Evolutionary conservation across 1,284 basidiomycete genomes (phyloP), one percentile per base, ranked within the genome.

Genomic region (Athelia sp.): DNA sequence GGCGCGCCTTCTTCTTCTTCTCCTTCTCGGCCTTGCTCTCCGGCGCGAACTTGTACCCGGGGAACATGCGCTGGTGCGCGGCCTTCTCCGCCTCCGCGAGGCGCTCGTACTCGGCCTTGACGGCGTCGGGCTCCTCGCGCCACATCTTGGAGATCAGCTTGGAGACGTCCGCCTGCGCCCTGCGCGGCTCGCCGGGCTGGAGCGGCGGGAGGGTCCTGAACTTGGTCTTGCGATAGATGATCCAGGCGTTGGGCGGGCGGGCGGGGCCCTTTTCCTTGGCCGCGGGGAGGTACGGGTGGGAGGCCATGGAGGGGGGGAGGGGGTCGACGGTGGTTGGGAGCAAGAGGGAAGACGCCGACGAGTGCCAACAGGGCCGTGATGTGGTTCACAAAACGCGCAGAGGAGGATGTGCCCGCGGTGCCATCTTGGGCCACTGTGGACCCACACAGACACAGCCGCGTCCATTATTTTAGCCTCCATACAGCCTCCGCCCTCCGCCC

Each of bases 161-260:
- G 34, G 90, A 93, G 46, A 93, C 76, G 23, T 82, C 76, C 0
- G 86, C 78, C 63, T 93, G 90, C 0, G 82, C 75, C n/a, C 74
- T 63, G 40, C 78, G 67, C 13, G 65, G 63, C 49, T 66, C 59
- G 21, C 67, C 68, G n/a, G 69, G 67, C 31, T 53, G 52, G 15
- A 54, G 53, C 29, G 60, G 61, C 23, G 69, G 68, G 3, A 75
- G 57, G 31, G 75, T 59, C 23, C 70, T 65, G 49, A 82, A 73
- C 61, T 79, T 83, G 56, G 84, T 78, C 2, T 85, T 84, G 38
- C 93, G 82, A 64, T 92, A 97, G n/a, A 96, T 59, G 53, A 97
- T 95, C 90, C 91, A 96, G 0, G 93, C 85, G 64, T 96, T 96
- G 15, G 85, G 83, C 2, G 93, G 93, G 0, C 92, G 79, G 1